Percentiles rank a stretch among this genome's conserved stretches.
phyloP scores from a whole-genome alignment of 306 rosid species.

The Cucumis cinereus region DNA sequence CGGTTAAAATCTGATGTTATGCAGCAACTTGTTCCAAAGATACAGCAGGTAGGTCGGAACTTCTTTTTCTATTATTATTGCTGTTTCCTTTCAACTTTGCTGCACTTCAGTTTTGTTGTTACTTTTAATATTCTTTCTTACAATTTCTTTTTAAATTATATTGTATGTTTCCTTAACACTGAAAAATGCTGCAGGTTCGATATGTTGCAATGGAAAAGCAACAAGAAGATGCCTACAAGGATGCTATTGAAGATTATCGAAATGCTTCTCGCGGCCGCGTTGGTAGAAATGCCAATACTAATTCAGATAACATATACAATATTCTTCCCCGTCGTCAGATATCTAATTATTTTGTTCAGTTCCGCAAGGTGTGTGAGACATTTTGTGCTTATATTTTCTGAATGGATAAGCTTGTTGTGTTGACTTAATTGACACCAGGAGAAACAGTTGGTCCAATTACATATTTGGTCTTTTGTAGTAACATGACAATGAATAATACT shows the following conservation, averaged over 20 bases:
- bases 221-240: constrained; percentile 66
- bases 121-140: not conserved
- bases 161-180: not conserved
- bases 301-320: constrained; percentile 22
- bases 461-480: not conserved
- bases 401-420: not conserved
- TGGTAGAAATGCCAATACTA: constrained; percentile 36
- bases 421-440: not conserved
- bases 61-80: not conserved
- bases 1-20: constrained; percentile 93
- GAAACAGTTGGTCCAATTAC: not conserved
- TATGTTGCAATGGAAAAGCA: constrained; percentile 76
- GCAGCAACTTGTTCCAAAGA: constrained; percentile 96
- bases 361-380: constrained; percentile 58
- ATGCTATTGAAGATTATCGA: constrained; percentile 87
- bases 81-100: constrained; percentile 7
- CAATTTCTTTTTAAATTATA: constrained; percentile 1
- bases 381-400: constrained; percentile 10
- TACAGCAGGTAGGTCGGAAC: constrained; percentile 43
- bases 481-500: not conserved
- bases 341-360: constrained; percentile 91
- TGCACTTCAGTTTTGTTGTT: constrained; percentile 1
- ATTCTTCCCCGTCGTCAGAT: constrained; percentile 73
- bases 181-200: constrained; percentile 50
- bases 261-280: constrained; percentile 65